Conservation (phyloP, 192 early-diverging fungal genomes). For the Gryganskiella cystojenkinii region DNA sequence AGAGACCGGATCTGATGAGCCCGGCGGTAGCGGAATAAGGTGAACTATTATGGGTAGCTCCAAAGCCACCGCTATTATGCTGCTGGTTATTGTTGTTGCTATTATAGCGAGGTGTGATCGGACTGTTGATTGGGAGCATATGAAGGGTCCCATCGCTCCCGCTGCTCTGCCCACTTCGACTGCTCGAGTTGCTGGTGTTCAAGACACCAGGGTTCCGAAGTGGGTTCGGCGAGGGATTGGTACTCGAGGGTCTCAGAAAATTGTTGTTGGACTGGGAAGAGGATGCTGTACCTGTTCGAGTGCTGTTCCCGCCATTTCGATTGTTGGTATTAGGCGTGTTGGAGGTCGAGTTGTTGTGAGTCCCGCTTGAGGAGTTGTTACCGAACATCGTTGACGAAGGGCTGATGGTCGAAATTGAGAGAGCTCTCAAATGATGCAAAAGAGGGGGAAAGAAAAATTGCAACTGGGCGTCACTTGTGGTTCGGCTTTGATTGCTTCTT, state of each 20-base stretch:
- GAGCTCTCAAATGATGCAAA: background rate
- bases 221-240: background rate
- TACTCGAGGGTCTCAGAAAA: constrained; percentile 15
- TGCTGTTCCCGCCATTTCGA: background rate
- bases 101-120: constrained; percentile 12
- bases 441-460: background rate
- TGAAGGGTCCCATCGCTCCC: constrained; percentile 19
- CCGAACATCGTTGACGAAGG: constrained; percentile 1
- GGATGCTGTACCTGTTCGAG: background rate
- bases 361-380: background rate
- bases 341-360: no score
- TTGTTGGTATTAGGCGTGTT: background rate
- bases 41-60: no score
- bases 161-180: background rate
- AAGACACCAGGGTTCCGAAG: constrained; percentile 8
- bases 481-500: no score
- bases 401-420: background rate
- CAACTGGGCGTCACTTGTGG: no score
- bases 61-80: no score
- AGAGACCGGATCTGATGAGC: constrained; percentile 1
- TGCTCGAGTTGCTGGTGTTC: constrained; percentile 10
- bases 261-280: constrained; percentile 13
- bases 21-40: background rate
- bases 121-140: constrained; percentile 30
- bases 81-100: background rate